Evolutionary conservation across 1,284 basidiomycete species (phyloP), one percentile per base, ranked within the genome.

Genomic region (Athelia sp.): DNA sequence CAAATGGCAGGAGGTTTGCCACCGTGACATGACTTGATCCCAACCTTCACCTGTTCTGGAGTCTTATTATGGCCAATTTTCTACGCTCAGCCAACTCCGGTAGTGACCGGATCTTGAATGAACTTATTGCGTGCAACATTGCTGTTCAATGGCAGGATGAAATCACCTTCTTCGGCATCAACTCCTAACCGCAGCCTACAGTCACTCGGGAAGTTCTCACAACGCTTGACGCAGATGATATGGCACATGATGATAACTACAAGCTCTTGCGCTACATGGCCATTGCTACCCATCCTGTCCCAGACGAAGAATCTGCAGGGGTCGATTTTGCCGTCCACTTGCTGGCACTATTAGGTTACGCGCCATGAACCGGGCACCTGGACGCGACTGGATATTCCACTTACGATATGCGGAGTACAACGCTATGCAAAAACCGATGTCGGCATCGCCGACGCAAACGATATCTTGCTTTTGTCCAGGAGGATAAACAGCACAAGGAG

Each of bases 381-480:
- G 35, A 66, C 59, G 29, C 53, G 61, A 18, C 47, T 51, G 36
- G 53, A 55, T 24, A 46, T 63, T 21, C 45, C 48, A n/a, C 49
- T 68, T 47, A 29, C 58, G 26, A 58, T 63, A 32, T 62, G 60
- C 49, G 62, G 61, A 19, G 54, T 61, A 49, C 45, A 45, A 36
- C 50, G 45, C 42, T 21, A 56, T 49, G 63, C 62, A 14, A 57
- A 59, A 51, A 58, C 64, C 3, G 65, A 69, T 53, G 62, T 71
- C 45, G 67, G 62, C 47, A 48, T 72, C 31, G 22, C 68, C 31
- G 61, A 68, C 51, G 42, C 53, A 34, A 38, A 17, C 47, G 56
- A 62, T 43, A 59, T 62, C 44, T 49, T 69, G 36, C 62, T 71
- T 14, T 73, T 35, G 63, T 71, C 24, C 63, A 66, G 48, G 62